Base-by-base conservation (phyloP, 306 rosid species). In the Trifolium subterraneum region DNA sequence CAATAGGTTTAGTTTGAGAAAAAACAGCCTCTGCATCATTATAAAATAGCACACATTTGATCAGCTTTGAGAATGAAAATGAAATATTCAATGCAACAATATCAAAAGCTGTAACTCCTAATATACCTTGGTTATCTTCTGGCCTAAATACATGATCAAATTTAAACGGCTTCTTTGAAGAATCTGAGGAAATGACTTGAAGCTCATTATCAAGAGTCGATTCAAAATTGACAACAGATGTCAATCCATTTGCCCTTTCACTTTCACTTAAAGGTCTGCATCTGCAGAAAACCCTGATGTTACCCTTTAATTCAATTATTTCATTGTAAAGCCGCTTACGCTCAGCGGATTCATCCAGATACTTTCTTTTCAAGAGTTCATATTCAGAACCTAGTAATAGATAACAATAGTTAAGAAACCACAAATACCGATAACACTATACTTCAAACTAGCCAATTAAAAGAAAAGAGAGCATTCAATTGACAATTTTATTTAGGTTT, bases 251-350 rank as follows among this genome's bases (percentile, higher is more conserved):
- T 9, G 84, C 70, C 41, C 72, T 80, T 82, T 94, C 97, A 61
- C 67, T 82, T 74, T 72, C 80, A 74, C 81, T 94, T 73, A 94
- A 68, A 10, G 99, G 99, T 80, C 97, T 86, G 64, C 98, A 92
- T 90, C 99, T 87, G 88, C 97, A 94, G 84, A 88, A 94, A 71
- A 94, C 97, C 79, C 98, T 85, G 48, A 94, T 94, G 59, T 92
- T 94, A 35, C 99, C 99, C 83, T 82, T 92, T 38, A 92, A 84
- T 88, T 94, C 99, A 71, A 94, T 88, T 7, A 92, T 83, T 90
- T 94, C 99, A 79, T 94, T 94, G 80, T 90, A 90, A 63, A 91
- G 90, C 52, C 83, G 86, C 81, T 82, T 92, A 16, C 99, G 87
- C 82, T 94, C 98, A 20, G 84, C 50, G 44, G 85, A 84, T 79